Conservation (phyloP, 2,329 filamentous ascomycete genomes). For the Diaporthe ampelina region DNA sequence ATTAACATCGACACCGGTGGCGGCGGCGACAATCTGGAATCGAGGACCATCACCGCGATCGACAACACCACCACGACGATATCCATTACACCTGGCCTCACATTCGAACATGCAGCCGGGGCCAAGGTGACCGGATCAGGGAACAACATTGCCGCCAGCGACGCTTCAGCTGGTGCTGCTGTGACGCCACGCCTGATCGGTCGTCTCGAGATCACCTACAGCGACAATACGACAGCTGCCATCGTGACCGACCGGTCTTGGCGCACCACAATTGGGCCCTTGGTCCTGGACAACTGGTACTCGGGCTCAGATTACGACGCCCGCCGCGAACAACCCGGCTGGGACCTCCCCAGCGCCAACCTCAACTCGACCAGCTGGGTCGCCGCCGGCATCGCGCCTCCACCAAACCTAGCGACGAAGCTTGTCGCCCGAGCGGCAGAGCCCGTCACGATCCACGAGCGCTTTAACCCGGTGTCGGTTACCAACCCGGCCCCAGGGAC, state of each 20-base stretch:
- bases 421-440: slow-evolving; percentile 36
- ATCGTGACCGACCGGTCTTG: slow-evolving; percentile 37
- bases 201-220: slow-evolving; percentile 37
- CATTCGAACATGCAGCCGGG: neutral
- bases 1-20: slow-evolving; percentile 36
- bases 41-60: slow-evolving; percentile 1
- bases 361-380: slow-evolving; percentile 27
- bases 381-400: slow-evolving; percentile 35
- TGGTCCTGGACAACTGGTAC: slow-evolving; percentile 35
- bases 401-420: slow-evolving; percentile 37
- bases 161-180: slow-evolving; percentile 35
- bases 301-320: slow-evolving; percentile 36
- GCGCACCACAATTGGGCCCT: slow-evolving; percentile 33
- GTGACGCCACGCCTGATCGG: slow-evolving; percentile 38
- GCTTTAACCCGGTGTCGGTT: slow-evolving; percentile 31
- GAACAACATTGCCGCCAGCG: slow-evolving; percentile 37
- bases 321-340: slow-evolving; percentile 25
- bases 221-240: slow-evolving; percentile 1
- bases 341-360: slow-evolving; percentile 26
- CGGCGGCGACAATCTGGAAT: slow-evolving; percentile 35
- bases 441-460: slow-evolving; percentile 35
- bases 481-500: slow-evolving; percentile 34
- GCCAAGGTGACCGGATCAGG: slow-evolving; percentile 35
- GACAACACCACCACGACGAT: neutral
- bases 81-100: neutral